Percentiles rank a stretch among this genome's conserved stretches.
phyloP scores from a whole-genome alignment of 2,329 filamentous ascomycete species.

The Trichoderma sp. region DNA sequence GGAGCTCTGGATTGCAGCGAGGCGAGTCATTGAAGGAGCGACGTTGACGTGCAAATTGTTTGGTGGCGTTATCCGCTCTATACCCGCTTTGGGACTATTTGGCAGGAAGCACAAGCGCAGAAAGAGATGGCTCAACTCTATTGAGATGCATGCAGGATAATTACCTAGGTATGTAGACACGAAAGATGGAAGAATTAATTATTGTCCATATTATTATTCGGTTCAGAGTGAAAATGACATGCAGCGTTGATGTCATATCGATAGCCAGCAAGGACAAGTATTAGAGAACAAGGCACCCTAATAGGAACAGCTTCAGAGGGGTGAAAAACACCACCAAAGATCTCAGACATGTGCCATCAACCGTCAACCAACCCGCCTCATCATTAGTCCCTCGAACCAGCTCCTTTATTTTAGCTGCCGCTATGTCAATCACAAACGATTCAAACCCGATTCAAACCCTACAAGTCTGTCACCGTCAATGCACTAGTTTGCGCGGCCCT shows the following conservation, averaged over 20 bases:
- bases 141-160: background rate
- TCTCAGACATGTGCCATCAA: background rate
- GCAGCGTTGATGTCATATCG: background rate
- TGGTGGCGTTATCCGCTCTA: constrained; percentile 8
- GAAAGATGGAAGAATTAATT: background rate
- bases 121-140: background rate
- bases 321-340: background rate
- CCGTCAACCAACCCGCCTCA: background rate
- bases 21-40: background rate
- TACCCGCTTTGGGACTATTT: background rate
- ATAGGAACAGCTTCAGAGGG: background rate
- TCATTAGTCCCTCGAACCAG: background rate
- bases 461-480: background rate
- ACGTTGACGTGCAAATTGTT: background rate
- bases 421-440: background rate
- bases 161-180: background rate
- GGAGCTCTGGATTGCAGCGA: background rate
- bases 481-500: background rate
- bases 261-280: background rate
- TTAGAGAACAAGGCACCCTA: background rate
- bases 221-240: background rate
- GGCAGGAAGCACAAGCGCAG: background rate
- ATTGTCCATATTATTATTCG: background rate
- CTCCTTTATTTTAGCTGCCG: background rate
- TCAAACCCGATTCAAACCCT: background rate